These are phyloP conservation scores for Aspergillus udagawae DNA, from an alignment of 2,329 filamentous ascomycete species.

Conservation along the genomic window DNA sequence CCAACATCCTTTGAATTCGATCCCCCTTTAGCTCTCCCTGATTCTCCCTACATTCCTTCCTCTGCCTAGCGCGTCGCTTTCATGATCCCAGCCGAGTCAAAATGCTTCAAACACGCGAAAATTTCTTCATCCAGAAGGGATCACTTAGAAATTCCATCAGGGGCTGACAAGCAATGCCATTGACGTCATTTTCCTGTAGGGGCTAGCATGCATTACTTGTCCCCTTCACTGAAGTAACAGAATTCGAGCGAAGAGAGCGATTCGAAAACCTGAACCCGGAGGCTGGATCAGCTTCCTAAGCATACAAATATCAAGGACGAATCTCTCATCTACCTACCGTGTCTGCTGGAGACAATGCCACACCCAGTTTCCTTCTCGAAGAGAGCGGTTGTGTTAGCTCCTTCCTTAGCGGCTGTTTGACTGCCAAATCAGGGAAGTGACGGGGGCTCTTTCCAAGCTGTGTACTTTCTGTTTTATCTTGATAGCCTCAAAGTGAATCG, in stretches of 20 bases:
- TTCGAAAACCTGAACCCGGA: not conserved
- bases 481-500: not conserved
- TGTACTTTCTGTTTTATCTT: not conserved
- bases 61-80: not conserved
- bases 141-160: not conserved
- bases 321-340: not conserved
- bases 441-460: not conserved
- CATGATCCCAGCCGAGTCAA: not conserved
- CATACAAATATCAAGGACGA: not conserved
- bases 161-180: conserved; percentile 4
- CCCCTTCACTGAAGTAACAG: not conserved
- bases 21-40: not conserved
- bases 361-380: too few relatives aligned
- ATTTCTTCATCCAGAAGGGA: not conserved
- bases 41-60: not conserved
- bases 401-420: not conserved
- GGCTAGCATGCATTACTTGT: conserved; percentile 6
- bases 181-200: conserved; percentile 7
- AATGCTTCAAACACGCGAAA: not conserved
- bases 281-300: not conserved
- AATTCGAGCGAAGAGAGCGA: not conserved
- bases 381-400: not conserved
- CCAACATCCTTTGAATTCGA: not conserved
- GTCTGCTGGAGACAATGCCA: too few relatives aligned
- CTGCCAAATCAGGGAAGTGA: not conserved